Evolutionary conservation across 2,329 filamentous ascomycete genomes (phyloP).

Genomic region (Boeremia exigua): DNA sequence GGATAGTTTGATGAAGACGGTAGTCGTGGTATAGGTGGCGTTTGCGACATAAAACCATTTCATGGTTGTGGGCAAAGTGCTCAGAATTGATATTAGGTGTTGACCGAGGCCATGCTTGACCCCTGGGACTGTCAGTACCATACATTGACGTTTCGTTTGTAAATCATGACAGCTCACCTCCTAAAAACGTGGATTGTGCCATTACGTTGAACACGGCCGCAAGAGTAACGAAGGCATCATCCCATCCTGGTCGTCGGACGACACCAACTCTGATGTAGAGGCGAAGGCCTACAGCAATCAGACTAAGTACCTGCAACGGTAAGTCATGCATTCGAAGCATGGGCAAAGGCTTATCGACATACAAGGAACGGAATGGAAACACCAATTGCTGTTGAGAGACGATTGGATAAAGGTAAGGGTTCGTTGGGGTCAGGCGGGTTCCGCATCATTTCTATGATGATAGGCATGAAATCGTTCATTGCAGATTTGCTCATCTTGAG

Average conservation of each 20-base stretch:
- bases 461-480: background rate
- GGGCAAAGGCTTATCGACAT: background rate
- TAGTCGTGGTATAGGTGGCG: conserved; percentile 4
- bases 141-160: background rate
- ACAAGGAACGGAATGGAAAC: conserved; percentile 6
- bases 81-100: conserved; percentile 2
- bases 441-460: conserved; percentile 1
- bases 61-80: background rate
- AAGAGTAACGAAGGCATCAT: conserved; percentile 4
- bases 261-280: background rate
- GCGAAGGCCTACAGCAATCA: background rate
- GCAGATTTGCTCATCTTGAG: background rate
- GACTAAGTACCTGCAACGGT: background rate
- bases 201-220: conserved; percentile 3
- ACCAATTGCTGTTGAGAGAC: background rate
- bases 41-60: conserved; percentile 11
- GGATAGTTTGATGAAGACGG: conserved; percentile 25
- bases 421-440: conserved; percentile 1
- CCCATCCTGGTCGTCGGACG: conserved; percentile 1
- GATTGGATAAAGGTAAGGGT: background rate
- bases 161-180: background rate
- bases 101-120: conserved; percentile 1
- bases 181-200: background rate
- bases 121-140: background rate
- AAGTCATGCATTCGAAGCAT: background rate